Conservation (phyloP, 1,284 basidiomycete species). For the Prillingera fragicola region DNA sequence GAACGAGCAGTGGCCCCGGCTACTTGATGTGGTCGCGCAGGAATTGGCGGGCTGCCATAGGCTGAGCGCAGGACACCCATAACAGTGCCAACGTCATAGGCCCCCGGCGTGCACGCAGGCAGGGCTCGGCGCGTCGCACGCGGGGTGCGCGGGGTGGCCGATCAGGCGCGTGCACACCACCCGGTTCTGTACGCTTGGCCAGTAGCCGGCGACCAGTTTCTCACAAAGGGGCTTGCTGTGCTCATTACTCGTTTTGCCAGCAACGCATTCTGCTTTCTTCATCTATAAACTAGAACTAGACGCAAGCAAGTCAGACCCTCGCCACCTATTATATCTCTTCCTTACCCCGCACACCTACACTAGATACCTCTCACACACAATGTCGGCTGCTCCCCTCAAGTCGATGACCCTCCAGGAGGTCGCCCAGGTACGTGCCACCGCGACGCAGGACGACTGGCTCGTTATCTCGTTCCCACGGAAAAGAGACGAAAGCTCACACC, state of each 20-base stretch:
- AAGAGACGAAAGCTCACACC: no score
- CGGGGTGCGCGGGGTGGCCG: not conserved
- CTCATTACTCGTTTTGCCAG: not conserved
- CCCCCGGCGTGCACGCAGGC: no score
- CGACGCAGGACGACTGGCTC: no score
- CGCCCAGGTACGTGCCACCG: constrained; percentile 46
- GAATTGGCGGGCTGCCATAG: no score
- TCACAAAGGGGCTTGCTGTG: no score
- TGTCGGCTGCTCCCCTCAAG: constrained; percentile 31
- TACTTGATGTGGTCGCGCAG: no score
- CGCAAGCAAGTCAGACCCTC: constrained; percentile 2
- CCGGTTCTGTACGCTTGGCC: no score
- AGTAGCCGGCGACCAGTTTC: constrained; percentile 3
- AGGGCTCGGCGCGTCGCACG: not conserved
- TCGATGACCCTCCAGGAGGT: constrained; percentile 47
- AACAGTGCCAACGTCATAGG: no score
- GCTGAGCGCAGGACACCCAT: no score
- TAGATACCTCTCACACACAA: constrained; percentile 8
- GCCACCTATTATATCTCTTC: not conserved
- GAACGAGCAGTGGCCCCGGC: no score
- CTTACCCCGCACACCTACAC: constrained; percentile 4
- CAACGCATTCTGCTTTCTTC: not conserved
- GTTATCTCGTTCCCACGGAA: no score
- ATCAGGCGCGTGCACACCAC: not conserved
- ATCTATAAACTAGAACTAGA: not conserved